These are phyloP conservation scores for Colletotrichum sp. DNA, from an alignment of 2,329 filamentous ascomycete species.

Conservation along the genomic window DNA sequence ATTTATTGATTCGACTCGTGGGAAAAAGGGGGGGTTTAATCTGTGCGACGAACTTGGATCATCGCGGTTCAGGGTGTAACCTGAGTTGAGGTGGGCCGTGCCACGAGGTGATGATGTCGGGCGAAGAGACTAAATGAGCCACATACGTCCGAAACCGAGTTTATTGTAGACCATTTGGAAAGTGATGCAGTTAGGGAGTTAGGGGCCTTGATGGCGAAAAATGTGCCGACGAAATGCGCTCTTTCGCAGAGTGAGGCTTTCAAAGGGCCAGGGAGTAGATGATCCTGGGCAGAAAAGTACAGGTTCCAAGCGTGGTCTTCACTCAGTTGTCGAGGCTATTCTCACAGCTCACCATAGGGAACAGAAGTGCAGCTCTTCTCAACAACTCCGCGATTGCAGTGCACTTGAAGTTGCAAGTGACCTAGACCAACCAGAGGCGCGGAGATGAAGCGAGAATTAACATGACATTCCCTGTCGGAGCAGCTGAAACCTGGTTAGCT, in stretches of 20 bases:
- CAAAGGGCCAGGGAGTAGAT: neutral
- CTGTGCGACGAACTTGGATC: neutral
- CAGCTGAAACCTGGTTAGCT: neutral
- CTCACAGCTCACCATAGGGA: neutral
- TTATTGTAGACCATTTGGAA: neutral
- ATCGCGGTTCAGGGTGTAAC: neutral
- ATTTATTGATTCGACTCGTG: neutral
- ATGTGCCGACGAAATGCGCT: neutral
- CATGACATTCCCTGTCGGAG: neutral
- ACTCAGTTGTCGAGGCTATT: neutral
- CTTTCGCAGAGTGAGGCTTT: neutral
- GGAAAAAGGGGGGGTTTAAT: neutral
- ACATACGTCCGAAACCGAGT: neutral
- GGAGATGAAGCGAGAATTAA: neutral
- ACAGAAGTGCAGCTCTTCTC: neutral
- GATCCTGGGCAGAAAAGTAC: neutral
- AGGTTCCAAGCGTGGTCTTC: fast-evolving
- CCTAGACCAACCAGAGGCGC: neutral
- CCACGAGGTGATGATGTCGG: neutral
- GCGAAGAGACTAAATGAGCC: neutral
- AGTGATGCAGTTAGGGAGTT: neutral
- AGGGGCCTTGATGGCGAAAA: neutral
- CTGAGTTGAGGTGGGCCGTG: neutral
- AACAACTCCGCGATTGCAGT: neutral
- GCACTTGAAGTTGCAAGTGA: neutral